Base-by-base conservation (phyloP, 768 basidiomycete species). In the Kwoniella pini region DNA sequence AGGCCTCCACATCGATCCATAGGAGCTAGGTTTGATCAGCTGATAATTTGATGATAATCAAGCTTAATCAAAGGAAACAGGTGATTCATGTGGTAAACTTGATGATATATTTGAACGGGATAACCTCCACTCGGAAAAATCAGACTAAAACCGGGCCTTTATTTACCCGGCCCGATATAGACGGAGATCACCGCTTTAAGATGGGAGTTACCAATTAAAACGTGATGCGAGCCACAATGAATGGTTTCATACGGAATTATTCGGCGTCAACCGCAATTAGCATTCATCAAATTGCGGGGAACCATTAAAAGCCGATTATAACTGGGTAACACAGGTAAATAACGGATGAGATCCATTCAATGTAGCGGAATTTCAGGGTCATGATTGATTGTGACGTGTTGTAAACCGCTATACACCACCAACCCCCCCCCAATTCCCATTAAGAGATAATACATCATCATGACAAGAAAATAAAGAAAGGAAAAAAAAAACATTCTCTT, bases 211-310 rank as follows among this genome's bases (percentile, higher is more conserved):
- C 9, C 13, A 0, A 50, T 50, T 24, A 33, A 24, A n/a, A 19
- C 9, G 31, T 51, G 19, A 24, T 28, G 53, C 39, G 40, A 33
- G 53, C 53, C 53, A 54, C 53, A 42, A 36, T 7, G 10, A 21
- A 17, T 28, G 43, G 9, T 30, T 26, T 31, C 33, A 36, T 12
- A 44, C 55, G 55, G 55, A 24, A 15, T 57, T 57, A 57, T 31
- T 48, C 53, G 53, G 53, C 42, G 28, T 43, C 53, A 40, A 43
- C 39, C 42, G 15, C 21, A 31, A 7, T 26, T 33, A 17, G 5
- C 9, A 13, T 24, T 3, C 15, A 42, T 36, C 24, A 57, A 57
- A 57, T 46, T 57, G 55, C 17, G 55, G 45, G 30, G 13, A 43
- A 26, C 55, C 55, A 57, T 27, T 46, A 0, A 17, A 9, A 2